These are phyloP conservation scores for Cutaneotrichosporon cutaneum DNA, from an alignment of 1,284 basidiomycete genomes.

Conservation along the genomic window DNA sequence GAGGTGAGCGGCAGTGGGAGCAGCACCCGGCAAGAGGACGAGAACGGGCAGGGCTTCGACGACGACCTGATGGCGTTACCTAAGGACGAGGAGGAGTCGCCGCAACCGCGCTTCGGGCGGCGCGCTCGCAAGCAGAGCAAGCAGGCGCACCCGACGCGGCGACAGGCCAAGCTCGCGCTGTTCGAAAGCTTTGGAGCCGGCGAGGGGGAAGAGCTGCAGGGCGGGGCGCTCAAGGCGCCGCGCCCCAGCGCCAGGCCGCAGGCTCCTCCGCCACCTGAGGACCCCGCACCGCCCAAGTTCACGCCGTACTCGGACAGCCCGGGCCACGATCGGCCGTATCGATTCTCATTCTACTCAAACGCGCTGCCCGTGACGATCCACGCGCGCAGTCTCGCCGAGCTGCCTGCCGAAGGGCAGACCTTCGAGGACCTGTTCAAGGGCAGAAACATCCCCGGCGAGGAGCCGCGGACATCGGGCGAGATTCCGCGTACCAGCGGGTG, in stretches of 20 bases:
- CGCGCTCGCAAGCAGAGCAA: slow-evolving; percentile 75
- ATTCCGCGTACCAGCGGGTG: not conserved
- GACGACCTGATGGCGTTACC: slow-evolving; percentile 29
- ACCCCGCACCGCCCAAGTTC: slow-evolving; percentile 23
- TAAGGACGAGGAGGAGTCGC: slow-evolving; percentile 23
- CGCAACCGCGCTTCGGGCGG: slow-evolving; percentile 52
- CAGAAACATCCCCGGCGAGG: slow-evolving; percentile 19
- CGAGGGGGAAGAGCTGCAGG: slow-evolving; percentile 22
- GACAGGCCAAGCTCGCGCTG: slow-evolving; percentile 81
- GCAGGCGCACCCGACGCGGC: slow-evolving; percentile 64
- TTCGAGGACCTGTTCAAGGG: slow-evolving; percentile 84
- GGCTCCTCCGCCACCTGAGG: slow-evolving; percentile 11
- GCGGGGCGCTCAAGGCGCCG: slow-evolving; percentile 46
- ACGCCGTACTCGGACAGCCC: slow-evolving; percentile 42
- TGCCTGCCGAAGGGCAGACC: slow-evolving; percentile 88
- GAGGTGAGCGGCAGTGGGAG: slow-evolving; percentile 17
- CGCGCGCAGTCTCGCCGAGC: slow-evolving; percentile 84
- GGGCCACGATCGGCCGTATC: slow-evolving; percentile 86
- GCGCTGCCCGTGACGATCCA: slow-evolving; percentile 90
- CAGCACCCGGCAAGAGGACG: slow-evolving; percentile 18
- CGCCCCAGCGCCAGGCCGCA: slow-evolving; percentile 26
- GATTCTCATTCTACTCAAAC: slow-evolving; percentile 99
- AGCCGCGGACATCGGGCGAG: not conserved
- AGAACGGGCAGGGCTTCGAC: slow-evolving; percentile 25
- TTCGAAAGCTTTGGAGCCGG: slow-evolving; percentile 68